Evolutionary conservation across 148 eudicot species (phyloP).

Genomic region (Drosera capensis): DNA sequence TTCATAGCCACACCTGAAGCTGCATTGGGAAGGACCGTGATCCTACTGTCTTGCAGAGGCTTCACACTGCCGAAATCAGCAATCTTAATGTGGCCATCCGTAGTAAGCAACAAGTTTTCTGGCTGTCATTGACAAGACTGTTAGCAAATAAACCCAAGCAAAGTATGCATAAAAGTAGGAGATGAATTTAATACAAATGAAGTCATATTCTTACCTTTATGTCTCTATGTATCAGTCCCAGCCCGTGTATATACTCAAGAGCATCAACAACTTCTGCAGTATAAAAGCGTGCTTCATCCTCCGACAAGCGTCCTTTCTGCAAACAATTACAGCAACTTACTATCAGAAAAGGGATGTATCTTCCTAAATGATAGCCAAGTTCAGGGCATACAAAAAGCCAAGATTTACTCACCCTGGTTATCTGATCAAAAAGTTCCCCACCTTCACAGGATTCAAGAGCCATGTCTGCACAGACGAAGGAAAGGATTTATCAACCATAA

Average conservation of each 20-base stretch:
- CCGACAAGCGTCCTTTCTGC: constrained; percentile 93
- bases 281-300: constrained; percentile 89
- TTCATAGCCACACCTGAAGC: constrained; percentile 42
- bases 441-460: constrained; percentile 99
- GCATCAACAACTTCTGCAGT: constrained; percentile 98
- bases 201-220: constrained; percentile 51
- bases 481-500: neutral
- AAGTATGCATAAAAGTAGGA: neutral
- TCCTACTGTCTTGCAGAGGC: constrained; percentile 89
- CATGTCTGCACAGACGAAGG: constrained; percentile 54
- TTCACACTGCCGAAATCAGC: constrained; percentile 98
- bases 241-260: constrained; percentile 81
- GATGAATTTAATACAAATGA: neutral
- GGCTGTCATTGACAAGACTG: constrained; percentile 46
- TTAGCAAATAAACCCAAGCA: constrained; percentile 7
- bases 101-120: constrained; percentile 82
- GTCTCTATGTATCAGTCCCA: constrained; percentile 95
- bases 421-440: constrained; percentile 98
- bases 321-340: constrained; percentile 14
- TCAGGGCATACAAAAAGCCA: neutral
- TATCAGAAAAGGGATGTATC: constrained; percentile 2
- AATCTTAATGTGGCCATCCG: constrained; percentile 93
- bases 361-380: neutral
- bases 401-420: constrained; percentile 65
- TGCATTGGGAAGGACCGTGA: constrained; percentile 96